Evolutionary conservation across 139 green algal genomes (phyloP).

Genomic region (Pedinophyceae sp.): DNA sequence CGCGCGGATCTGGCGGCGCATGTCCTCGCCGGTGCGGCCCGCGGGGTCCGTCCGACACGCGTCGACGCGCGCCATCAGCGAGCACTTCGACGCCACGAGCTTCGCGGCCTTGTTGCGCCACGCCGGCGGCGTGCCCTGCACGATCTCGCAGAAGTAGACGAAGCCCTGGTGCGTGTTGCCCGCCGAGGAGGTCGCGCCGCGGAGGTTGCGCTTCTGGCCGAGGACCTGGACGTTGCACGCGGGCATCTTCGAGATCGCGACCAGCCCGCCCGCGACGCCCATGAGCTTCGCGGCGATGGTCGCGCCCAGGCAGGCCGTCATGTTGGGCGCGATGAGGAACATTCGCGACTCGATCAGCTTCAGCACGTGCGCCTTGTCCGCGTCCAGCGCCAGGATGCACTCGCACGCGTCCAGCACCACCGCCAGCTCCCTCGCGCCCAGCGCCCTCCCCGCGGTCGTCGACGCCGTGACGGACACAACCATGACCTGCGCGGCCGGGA

Average conservation of each 20-base stretch:
- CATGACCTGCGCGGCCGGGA: conserved; percentile 85
- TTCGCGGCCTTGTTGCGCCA: conserved; percentile 48
- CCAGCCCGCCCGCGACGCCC: conserved; percentile 74
- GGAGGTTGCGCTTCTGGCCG: background rate
- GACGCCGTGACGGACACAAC: conserved; percentile 85
- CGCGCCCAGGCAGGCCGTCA: conserved; percentile 66
- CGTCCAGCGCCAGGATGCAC: conserved; percentile 61
- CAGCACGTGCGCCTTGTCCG: conserved; percentile 65
- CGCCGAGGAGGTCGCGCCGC: background rate
- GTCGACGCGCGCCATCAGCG: conserved; percentile 84
- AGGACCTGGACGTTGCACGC: conserved; percentile 78
- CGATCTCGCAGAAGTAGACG: conserved; percentile 38
- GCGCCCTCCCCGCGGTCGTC: conserved; percentile 66
- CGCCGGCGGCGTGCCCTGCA: conserved; percentile 50
- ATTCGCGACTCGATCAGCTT: conserved; percentile 75
- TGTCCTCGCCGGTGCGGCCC: conserved; percentile 8
- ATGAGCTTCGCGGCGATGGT: conserved; percentile 85
- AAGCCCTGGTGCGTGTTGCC: conserved; percentile 29
- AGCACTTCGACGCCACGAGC: conserved; percentile 76
- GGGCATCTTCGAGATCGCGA: conserved; percentile 70
- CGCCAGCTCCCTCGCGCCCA: conserved; percentile 37
- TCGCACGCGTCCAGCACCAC: conserved; percentile 49
- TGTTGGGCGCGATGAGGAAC: conserved; percentile 83
- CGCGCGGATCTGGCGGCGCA: background rate
- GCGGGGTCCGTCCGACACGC: conserved; percentile 53